Percentiles rank a stretch among this genome's conserved stretches.
phyloP scores from a whole-genome alignment of 441 rosid genomes.

The Gossypium trilobum region DNA sequence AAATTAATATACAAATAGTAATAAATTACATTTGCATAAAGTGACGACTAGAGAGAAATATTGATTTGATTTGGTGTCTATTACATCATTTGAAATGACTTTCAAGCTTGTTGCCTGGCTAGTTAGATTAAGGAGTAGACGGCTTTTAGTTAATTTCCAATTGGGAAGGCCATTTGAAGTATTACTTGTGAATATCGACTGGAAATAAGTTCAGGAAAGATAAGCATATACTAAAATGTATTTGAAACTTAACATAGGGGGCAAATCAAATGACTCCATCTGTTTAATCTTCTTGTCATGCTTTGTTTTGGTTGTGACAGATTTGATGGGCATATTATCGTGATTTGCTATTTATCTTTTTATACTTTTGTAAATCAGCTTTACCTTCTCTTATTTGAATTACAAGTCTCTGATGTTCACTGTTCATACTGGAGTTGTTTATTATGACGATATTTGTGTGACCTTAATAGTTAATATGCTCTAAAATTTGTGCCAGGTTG shows the following conservation, averaged over 20 bases:
- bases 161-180: neutral
- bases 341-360: neutral
- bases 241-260: neutral
- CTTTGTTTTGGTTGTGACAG: neutral
- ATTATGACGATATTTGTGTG: neutral
- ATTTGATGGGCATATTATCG: neutral
- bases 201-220: neutral
- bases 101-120: neutral
- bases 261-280: neutral
- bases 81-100: neutral
- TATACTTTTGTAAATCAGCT: neutral
- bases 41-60: neutral
- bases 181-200: neutral
- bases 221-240: neutral
- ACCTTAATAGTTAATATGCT: constrained; percentile 1
- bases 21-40: neutral
- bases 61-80: neutral
- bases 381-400: neutral
- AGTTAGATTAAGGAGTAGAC: neutral
- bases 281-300: neutral
- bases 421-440: neutral
- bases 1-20: neutral
- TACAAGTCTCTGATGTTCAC: neutral
- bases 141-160: neutral
- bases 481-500: constrained; percentile 42